Evolutionary conservation across 2,329 filamentous ascomycete species (phyloP).

Genomic region (Stenocarpella maydis): DNA sequence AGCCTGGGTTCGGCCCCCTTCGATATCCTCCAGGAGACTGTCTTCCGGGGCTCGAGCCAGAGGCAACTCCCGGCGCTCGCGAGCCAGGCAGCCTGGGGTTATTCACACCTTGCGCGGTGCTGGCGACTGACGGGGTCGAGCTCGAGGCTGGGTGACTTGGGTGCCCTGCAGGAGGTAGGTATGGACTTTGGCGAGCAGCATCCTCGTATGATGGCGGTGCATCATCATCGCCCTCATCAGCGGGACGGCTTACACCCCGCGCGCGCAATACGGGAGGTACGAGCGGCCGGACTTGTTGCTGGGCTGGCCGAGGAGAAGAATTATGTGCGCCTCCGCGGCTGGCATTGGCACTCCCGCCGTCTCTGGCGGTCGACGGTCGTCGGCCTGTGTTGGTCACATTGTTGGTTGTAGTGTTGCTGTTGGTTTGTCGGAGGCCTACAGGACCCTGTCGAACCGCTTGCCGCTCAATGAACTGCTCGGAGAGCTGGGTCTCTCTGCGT

Average conservation of each 20-base stretch:
- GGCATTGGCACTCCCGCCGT: conserved; percentile 10
- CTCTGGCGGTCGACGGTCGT: conserved; percentile 36
- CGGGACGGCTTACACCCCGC: conserved; percentile 45
- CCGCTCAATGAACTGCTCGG: conserved; percentile 75
- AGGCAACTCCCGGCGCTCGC: conserved; percentile 39
- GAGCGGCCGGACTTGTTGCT: conserved; percentile 52
- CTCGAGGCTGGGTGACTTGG: conserved; percentile 57
- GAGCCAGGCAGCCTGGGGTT: conserved; percentile 24
- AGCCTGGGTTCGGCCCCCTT: conserved; percentile 2
- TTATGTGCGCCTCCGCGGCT: conserved; percentile 27
- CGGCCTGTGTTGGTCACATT: conserved; percentile 36
- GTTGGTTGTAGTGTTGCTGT: conserved; percentile 8
- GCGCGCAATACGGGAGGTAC: conserved; percentile 51
- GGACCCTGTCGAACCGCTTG: conserved; percentile 50
- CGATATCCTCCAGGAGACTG: background rate
- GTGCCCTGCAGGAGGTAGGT: conserved; percentile 60
- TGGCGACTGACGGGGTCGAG: conserved; percentile 38
- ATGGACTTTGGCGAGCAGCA: conserved; percentile 59
- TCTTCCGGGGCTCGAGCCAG: conserved; percentile 8
- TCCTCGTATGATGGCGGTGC: conserved; percentile 67
- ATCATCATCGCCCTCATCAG: conserved; percentile 55
- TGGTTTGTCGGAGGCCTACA: conserved; percentile 21
- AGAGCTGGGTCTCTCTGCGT: conserved; percentile 71
- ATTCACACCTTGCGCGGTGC: conserved; percentile 37
- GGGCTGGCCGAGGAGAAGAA: conserved; percentile 21